phyloP scores from a whole-genome alignment of 495 filamentous ascomycete genomes.

The Penicillium bovifimosum region DNA sequence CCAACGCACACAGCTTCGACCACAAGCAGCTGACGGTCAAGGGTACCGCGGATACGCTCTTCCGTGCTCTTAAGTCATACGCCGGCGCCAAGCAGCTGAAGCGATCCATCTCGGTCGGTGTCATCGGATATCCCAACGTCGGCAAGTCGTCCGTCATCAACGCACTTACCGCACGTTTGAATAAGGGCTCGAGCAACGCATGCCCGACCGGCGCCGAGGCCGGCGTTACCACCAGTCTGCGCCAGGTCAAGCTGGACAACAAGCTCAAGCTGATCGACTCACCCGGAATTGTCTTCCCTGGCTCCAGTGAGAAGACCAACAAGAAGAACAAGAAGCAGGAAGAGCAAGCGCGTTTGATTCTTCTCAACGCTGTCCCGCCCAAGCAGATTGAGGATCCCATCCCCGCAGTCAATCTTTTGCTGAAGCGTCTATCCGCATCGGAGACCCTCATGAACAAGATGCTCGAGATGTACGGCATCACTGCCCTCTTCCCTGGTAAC shows the following conservation, averaged over 20 bases:
- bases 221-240: slow-evolving; percentile 83
- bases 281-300: slow-evolving; percentile 92
- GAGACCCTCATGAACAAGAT: slow-evolving; percentile 69
- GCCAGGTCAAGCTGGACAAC: slow-evolving; percentile 89
- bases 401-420: slow-evolving; percentile 73
- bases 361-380: slow-evolving; percentile 87
- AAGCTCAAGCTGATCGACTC: slow-evolving; percentile 93
- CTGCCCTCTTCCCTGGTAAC: slow-evolving; percentile 59
- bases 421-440: slow-evolving; percentile 69
- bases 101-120: slow-evolving; percentile 83
- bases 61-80: slow-evolving; percentile 86
- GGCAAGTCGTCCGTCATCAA: slow-evolving; percentile 98
- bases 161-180: slow-evolving; percentile 75
- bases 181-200: slow-evolving; percentile 58
- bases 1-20: slow-evolving; percentile 87
- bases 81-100: slow-evolving; percentile 80
- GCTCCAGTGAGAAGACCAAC: slow-evolving; percentile 38
- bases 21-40: slow-evolving; percentile 84
- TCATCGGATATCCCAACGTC: slow-evolving; percentile 96
- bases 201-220: slow-evolving; percentile 91
- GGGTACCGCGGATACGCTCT: slow-evolving; percentile 79
- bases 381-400: slow-evolving; percentile 90
- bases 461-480: slow-evolving; percentile 73
- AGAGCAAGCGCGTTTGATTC: slow-evolving; percentile 75
- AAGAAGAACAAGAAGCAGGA: slow-evolving; percentile 53